phyloP scores from a whole-genome alignment of 129 eudicot genomes.

The Silybum marianum region DNA sequence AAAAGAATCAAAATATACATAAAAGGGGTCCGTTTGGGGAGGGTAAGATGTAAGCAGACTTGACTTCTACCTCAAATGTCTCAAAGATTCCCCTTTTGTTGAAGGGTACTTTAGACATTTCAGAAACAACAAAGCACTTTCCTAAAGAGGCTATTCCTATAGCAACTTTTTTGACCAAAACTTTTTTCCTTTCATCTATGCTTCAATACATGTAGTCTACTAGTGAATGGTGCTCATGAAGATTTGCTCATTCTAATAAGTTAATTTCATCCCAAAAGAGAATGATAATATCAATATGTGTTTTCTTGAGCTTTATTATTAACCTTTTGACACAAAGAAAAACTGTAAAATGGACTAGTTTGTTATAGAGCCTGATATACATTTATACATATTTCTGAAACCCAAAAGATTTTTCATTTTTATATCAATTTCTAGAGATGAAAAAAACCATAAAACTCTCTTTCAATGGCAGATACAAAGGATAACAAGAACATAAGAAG shows the following conservation, averaged over 20 bases:
- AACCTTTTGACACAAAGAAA: background rate
- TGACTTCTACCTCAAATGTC: too few relatives aligned
- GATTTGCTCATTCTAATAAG: background rate
- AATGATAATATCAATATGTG: background rate
- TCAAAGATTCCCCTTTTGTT: slow-evolving; percentile 11
- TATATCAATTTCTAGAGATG: background rate
- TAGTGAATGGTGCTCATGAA: background rate
- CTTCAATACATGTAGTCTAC: background rate
- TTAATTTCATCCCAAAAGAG: background rate
- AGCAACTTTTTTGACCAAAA: background rate
- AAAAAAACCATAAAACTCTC: background rate
- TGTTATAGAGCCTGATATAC: background rate
- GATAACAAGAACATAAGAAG: background rate
- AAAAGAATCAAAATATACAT: slow-evolving; percentile 1
- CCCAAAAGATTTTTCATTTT: background rate
- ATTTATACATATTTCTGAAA: background rate
- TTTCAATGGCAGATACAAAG: background rate
- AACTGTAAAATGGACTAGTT: background rate
- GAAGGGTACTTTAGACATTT: slow-evolving; percentile 6
- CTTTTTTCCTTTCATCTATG: background rate
- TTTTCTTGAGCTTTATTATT: background rate
- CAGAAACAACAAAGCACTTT: background rate
- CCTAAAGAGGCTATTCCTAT: background rate
- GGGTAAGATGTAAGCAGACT: too few relatives aligned
- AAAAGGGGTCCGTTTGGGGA: too few relatives aligned